phyloP scores from a whole-genome alignment of 1,284 basidiomycete genomes.

The Singerocomus inundabilis region DNA sequence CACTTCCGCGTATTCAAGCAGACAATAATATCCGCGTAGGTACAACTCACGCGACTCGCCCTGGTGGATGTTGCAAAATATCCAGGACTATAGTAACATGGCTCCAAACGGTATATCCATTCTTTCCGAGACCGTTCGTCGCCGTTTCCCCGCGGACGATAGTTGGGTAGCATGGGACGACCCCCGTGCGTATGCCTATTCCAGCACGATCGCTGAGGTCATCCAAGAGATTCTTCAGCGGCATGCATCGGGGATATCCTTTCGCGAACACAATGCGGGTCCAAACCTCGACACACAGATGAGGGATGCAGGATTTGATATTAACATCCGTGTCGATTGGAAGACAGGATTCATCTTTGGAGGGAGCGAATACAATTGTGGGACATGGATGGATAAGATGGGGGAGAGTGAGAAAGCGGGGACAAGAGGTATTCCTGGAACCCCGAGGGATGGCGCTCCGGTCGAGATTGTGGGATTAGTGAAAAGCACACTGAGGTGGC shows the following conservation, averaged over 20 bases:
- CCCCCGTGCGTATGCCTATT: slow-evolving; percentile 75
- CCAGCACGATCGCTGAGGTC: slow-evolving; percentile 85
- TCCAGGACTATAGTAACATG: slow-evolving; percentile 88
- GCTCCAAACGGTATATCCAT: slow-evolving; percentile 85
- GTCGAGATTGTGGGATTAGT: slow-evolving; percentile 93
- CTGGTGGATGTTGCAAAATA: slow-evolving; percentile 99
- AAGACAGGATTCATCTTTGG: slow-evolving; percentile 87
- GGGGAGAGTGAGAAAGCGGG: slow-evolving; percentile 89
- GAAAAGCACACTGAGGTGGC: slow-evolving; percentile 92
- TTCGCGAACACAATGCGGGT: slow-evolving; percentile 96
- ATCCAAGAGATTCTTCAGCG: slow-evolving; percentile 96
- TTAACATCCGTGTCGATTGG: slow-evolving; percentile 95
- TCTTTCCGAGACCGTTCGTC: slow-evolving; percentile 78
- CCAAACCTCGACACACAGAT: slow-evolving; percentile 96
- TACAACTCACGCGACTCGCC: slow-evolving; percentile 92
- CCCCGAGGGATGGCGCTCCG: slow-evolving; percentile 93
- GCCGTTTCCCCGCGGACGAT: slow-evolving; percentile 92
- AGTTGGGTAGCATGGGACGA: slow-evolving; percentile 94
- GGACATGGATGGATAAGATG: slow-evolving; percentile 99
- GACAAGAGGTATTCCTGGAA: slow-evolving; percentile 92
- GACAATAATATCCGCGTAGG: slow-evolving; percentile 35
- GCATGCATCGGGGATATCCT: slow-evolving; percentile 90
- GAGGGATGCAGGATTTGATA: slow-evolving; percentile 90
- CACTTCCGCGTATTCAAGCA: background rate
- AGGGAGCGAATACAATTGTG: slow-evolving; percentile 82